A percentile compares a stretch with the other conserved stretches of the same genome.
Evolutionary conservation across 2,329 filamentous ascomycete genomes (phyloP).

Genomic region (Parafenestella ontariensis): DNA sequence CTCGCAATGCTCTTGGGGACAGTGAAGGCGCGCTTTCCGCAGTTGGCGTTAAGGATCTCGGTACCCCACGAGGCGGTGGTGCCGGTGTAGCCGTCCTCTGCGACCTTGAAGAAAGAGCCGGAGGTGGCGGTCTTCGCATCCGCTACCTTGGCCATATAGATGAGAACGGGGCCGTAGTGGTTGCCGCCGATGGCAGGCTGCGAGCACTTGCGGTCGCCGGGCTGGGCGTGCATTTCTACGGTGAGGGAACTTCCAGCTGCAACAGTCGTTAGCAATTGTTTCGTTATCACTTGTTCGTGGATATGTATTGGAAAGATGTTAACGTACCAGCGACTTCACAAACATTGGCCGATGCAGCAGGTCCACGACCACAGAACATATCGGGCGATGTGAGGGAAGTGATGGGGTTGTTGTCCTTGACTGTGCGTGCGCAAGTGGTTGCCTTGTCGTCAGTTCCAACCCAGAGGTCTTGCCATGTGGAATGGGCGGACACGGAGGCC

Average conservation of each 20-base stretch:
- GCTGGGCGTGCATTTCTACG: constrained; percentile 49
- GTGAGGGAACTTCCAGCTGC: constrained; percentile 43
- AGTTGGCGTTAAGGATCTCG: constrained; percentile 50
- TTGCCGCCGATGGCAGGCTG: constrained; percentile 47
- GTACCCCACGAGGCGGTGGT: constrained; percentile 47
- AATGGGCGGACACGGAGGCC: constrained; percentile 46
- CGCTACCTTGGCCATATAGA: constrained; percentile 49
- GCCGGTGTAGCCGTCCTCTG: constrained; percentile 47
- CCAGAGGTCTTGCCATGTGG: constrained; percentile 50
- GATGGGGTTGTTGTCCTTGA: constrained; percentile 47
- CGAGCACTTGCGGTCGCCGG: constrained; percentile 39
- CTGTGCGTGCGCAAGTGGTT: constrained; percentile 38
- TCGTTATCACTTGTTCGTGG: neutral
- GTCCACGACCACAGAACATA: constrained; percentile 48
- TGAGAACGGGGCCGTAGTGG: constrained; percentile 48
- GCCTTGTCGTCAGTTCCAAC: constrained; percentile 43
- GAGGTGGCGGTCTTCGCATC: constrained; percentile 43
- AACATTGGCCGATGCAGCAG: constrained; percentile 30
- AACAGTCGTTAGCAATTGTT: constrained; percentile 13
- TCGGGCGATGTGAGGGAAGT: constrained; percentile 35
- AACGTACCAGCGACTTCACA: constrained; percentile 45
- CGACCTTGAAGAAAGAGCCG: constrained; percentile 48
- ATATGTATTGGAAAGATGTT: neutral
- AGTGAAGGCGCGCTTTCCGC: constrained; percentile 45
- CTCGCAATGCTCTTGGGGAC: constrained; percentile 43